Evolutionary conservation across 176 grass and related monocot genomes (phyloP).

Genomic region (Oryza longistaminata): DNA sequence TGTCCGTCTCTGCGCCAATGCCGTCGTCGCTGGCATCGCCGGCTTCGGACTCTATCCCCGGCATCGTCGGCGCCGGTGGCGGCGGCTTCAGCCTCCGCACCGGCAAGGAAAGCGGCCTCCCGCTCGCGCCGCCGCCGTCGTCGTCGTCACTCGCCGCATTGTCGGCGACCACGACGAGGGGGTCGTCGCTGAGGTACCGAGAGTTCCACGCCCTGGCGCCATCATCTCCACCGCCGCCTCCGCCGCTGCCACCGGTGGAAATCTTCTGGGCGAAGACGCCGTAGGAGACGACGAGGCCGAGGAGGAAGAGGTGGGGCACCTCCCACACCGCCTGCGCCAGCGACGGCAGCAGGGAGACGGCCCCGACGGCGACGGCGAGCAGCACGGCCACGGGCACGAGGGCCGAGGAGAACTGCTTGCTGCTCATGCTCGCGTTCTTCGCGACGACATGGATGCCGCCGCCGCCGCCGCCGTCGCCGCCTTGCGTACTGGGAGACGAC

Average conservation of each 20-base stretch:
- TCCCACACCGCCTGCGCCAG: constrained; percentile 67
- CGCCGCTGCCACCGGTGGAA: background rate
- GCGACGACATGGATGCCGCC: constrained; percentile 8
- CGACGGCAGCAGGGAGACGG: constrained; percentile 55
- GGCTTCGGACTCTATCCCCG: constrained; percentile 11
- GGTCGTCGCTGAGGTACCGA: constrained; percentile 48
- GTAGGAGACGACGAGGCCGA: constrained; percentile 67
- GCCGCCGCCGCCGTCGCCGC: background rate
- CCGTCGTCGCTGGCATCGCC: background rate
- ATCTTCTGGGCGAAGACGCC: constrained; percentile 59
- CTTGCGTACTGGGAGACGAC: background rate
- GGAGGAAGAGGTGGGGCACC: constrained; percentile 64
- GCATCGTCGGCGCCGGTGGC: background rate
- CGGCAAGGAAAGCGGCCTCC: constrained; percentile 55
- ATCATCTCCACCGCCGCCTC: background rate
- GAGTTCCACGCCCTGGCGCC: constrained; percentile 60
- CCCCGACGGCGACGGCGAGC: constrained; percentile 45
- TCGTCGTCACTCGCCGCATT: constrained; percentile 24
- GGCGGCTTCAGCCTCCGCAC: constrained; percentile 59
- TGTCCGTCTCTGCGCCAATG: constrained; percentile 42
- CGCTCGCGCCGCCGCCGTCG: constrained; percentile 20
- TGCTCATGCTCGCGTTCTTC: background rate
- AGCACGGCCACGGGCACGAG: constrained; percentile 47
- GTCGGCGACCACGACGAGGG: constrained; percentile 58
- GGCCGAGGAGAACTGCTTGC: background rate